Percentiles rank a stretch among this genome's conserved stretches.
Evolutionary conservation across 208 protist genomes (phyloP).

Genomic region (Wallacemonas sp.): DNA sequence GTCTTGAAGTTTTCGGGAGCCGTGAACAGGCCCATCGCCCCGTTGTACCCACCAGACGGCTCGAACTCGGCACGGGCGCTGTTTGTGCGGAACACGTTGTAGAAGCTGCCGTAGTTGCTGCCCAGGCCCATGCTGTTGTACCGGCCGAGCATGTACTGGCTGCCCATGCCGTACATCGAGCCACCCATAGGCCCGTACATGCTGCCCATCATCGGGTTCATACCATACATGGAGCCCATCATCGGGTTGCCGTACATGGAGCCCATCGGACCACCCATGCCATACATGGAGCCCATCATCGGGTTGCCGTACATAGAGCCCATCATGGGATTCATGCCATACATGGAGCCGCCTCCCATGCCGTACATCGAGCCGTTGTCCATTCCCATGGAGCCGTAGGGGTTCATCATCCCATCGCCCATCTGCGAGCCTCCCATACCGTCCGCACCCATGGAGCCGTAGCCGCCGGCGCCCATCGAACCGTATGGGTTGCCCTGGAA

Average conservation of each 20-base stretch:
- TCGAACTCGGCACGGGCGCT: constrained; percentile 13
- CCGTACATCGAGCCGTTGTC: constrained; percentile 12
- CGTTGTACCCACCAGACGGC: constrained; percentile 29
- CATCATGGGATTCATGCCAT: constrained; percentile 8
- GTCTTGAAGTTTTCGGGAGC: constrained; percentile 21
- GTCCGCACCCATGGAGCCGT: constrained; percentile 5
- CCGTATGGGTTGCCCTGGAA: constrained; percentile 16
- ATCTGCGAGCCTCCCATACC: constrained; percentile 20
- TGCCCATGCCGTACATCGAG: constrained; percentile 35
- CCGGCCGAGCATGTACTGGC: constrained; percentile 16
- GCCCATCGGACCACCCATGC: constrained; percentile 16
- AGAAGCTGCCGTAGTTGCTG: constrained; percentile 24
- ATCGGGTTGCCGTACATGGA: constrained; percentile 19
- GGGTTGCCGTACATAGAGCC: constrained; percentile 17
- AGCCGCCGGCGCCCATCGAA: constrained; percentile 12
- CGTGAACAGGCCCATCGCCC: constrained; percentile 30
- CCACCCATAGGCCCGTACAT: constrained; percentile 15
- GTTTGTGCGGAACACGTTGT: constrained; percentile 13
- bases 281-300: constrained; percentile 17
- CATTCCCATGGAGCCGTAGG: constrained; percentile 21
- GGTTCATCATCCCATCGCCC: not conserved
- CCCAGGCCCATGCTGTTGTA: constrained; percentile 32
- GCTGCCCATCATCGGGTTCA: constrained; percentile 8
- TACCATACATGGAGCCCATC: constrained; percentile 19
- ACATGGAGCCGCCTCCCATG: constrained; percentile 12